These are phyloP conservation scores for Neonectria ditissima DNA, from an alignment of 2,329 filamentous ascomycete genomes.

Conservation along the genomic window DNA sequence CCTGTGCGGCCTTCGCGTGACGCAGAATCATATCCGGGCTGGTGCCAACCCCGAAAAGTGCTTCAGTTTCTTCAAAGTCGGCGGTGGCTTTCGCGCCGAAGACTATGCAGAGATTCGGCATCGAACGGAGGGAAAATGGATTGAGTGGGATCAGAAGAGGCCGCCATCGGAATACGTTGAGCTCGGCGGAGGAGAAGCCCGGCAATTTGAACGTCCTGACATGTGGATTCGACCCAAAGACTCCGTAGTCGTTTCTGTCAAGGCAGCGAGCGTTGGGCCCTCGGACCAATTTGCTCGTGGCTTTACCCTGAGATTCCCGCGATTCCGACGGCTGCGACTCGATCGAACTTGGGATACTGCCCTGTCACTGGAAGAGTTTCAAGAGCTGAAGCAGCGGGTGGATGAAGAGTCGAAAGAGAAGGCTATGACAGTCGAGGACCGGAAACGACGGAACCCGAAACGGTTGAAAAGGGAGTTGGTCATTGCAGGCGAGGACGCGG, in stretches of 20 bases:
- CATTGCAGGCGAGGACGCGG: constrained; percentile 75
- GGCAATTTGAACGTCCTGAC: constrained; percentile 83
- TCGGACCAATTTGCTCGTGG: constrained; percentile 84
- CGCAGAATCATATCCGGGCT: constrained; percentile 72
- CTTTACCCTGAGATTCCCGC: constrained; percentile 88
- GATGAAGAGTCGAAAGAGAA: constrained; percentile 80
- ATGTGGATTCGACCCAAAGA: constrained; percentile 93
- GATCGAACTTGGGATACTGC: constrained; percentile 88
- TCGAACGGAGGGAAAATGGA: constrained; percentile 91
- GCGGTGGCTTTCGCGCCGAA: constrained; percentile 87
- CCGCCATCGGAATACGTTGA: constrained; percentile 85
- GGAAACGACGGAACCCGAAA: constrained; percentile 65
- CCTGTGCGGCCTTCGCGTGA: constrained; percentile 85
- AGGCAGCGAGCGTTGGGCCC: constrained; percentile 81
- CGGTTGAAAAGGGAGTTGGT: constrained; percentile 75
- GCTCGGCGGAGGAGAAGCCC: constrained; percentile 78
- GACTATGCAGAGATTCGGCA: constrained; percentile 89
- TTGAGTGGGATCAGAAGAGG: constrained; percentile 80
- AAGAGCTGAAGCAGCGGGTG: constrained; percentile 74
- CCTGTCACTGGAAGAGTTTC: constrained; percentile 82
- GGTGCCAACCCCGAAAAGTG: constrained; percentile 78
- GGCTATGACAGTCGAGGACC: constrained; percentile 81
- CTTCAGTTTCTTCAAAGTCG: constrained; percentile 97
- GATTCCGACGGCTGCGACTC: constrained; percentile 83
- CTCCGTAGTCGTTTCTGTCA: constrained; percentile 88